Evolutionary conservation across 177 flowering plant genomes (phyloP).

Genomic region (Vitis hybrid): DNA sequence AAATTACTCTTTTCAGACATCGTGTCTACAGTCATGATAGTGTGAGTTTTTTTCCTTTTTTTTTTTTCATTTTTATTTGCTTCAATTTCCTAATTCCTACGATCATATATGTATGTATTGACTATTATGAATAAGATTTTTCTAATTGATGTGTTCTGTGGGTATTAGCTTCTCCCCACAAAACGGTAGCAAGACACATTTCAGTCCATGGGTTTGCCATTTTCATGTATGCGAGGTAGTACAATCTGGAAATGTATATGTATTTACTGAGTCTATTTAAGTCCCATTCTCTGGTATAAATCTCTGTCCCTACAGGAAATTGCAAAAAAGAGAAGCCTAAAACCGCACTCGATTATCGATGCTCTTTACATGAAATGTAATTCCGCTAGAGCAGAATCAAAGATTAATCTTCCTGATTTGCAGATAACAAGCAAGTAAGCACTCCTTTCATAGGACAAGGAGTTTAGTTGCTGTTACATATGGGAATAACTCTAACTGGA

Average conservation of each 20-base stretch:
- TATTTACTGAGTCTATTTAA: not conserved
- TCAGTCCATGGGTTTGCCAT: constrained; percentile 86
- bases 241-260: not conserved
- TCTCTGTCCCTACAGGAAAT: constrained; percentile 49
- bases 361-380: constrained; percentile 45
- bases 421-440: constrained; percentile 56
- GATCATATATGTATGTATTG: constrained; percentile 1
- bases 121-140: not conserved
- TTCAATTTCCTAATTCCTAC: not conserved
- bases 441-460: not conserved
- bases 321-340: constrained; percentile 45
- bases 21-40: constrained; percentile 56
- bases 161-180: constrained; percentile 14
- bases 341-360: constrained; percentile 43
- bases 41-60: constrained; percentile 36
- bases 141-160: constrained; percentile 12
- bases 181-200: constrained; percentile 12
- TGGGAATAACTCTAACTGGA: not conserved
- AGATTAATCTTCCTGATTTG: constrained; percentile 37
- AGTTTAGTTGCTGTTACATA: not conserved
- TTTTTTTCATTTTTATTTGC: not conserved
- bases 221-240: constrained; percentile 78
- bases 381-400: constrained; percentile 16
- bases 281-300: not conserved
- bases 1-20: constrained; percentile 60